Evolutionary conservation across 1,284 basidiomycete species (phyloP).

Genomic region (Marasmius oreades): DNA sequence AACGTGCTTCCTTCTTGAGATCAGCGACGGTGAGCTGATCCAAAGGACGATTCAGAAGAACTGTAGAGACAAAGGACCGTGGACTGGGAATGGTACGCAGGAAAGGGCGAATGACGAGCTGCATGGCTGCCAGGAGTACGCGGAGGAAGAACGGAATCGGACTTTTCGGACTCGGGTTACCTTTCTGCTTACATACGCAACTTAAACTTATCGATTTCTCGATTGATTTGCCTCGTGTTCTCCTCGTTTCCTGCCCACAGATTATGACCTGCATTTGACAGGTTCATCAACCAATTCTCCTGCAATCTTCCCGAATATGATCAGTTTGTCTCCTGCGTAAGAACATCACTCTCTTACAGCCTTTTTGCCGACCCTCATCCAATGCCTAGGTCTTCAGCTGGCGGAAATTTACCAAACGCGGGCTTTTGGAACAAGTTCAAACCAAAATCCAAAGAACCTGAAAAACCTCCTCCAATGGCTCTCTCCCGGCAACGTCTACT

Average conservation of each 20-base stretch:
- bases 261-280: slow-evolving; percentile 26
- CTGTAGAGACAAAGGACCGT: slow-evolving; percentile 57
- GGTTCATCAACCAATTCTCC: slow-evolving; percentile 16
- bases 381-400: slow-evolving; percentile 56
- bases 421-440: slow-evolving; percentile 73
- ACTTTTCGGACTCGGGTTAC: not conserved
- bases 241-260: slow-evolving; percentile 32
- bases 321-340: slow-evolving; percentile 60
- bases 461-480: slow-evolving; percentile 53
- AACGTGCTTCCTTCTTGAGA: slow-evolving; percentile 62
- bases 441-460: slow-evolving; percentile 57
- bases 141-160: not conserved
- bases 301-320: slow-evolving; percentile 21
- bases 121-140: slow-evolving; percentile 14
- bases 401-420: slow-evolving; percentile 57
- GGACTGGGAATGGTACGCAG: not conserved
- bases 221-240: slow-evolving; percentile 43
- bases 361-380: slow-evolving; percentile 22
- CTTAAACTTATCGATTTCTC: slow-evolving; percentile 8
- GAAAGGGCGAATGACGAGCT: slow-evolving; percentile 17
- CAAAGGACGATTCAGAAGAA: slow-evolving; percentile 62
- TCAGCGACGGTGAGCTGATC: slow-evolving; percentile 58
- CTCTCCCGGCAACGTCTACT: slow-evolving; percentile 68
- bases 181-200: too few species aligned
- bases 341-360: slow-evolving; percentile 29